These are phyloP conservation scores for Starmerella stigmatis DNA, from an alignment of 805 yeast species.

Conservation along the genomic window DNA sequence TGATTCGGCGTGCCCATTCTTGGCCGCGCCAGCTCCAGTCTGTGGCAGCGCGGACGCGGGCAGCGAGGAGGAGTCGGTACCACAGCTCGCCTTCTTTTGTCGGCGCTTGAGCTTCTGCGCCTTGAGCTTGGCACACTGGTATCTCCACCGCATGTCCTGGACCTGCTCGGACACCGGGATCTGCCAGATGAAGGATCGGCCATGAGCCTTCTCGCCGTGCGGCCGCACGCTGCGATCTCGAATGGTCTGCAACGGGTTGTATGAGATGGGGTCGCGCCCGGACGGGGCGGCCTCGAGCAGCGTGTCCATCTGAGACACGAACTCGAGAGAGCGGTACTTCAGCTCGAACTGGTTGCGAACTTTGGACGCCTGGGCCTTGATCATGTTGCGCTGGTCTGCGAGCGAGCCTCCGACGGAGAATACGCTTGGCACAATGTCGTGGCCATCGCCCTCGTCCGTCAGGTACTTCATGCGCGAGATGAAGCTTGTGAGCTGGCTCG, in stretches of 20 bases:
- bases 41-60: no score
- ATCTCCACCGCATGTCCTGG: constrained; percentile 21
- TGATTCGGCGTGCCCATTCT: no score
- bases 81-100: not conserved
- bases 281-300: not conserved
- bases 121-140: constrained; percentile 6
- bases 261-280: constrained; percentile 24
- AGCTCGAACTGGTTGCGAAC: constrained; percentile 29
- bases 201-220: not conserved
- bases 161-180: constrained; percentile 17
- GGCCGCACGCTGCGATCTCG: constrained; percentile 47
- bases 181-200: constrained; percentile 14
- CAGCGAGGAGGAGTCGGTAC: not conserved
- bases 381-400: constrained; percentile 17
- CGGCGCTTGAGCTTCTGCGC: constrained; percentile 9
- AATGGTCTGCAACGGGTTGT: constrained; percentile 75
- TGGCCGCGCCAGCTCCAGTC: no score
- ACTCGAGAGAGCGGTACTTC: constrained; percentile 24
- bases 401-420: constrained; percentile 1
- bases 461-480: constrained; percentile 18
- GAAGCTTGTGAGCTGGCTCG: constrained; percentile 12
- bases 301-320: constrained; percentile 12
- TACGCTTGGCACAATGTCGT: constrained; percentile 8
- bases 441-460: constrained; percentile 15
- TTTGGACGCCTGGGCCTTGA: constrained; percentile 22